A percentile compares a stretch with the other conserved stretches of the same genome.
These are phyloP conservation scores for Nakazawaea populi DNA, from an alignment of 805 yeast species.

Conservation along the genomic window DNA sequence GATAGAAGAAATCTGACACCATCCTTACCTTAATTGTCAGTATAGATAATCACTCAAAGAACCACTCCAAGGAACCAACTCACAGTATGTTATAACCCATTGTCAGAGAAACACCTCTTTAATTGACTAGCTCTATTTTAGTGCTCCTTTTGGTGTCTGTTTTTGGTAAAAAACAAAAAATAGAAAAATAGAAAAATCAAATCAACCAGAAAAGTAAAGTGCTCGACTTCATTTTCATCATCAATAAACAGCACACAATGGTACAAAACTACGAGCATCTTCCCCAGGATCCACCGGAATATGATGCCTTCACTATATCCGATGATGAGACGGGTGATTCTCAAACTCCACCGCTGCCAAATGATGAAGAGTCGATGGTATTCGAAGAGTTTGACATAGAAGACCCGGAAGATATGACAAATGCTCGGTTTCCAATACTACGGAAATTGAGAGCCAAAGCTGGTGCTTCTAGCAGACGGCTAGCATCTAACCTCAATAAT, in stretches of 20 bases:
- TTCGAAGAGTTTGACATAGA: constrained; percentile 41
- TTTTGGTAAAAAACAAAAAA: neutral
- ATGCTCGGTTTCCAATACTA: neutral
- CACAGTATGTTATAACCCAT: constrained; percentile 10
- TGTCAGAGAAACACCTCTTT: neutral
- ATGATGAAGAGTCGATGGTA: neutral
- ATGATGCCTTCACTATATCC: constrained; percentile 6
- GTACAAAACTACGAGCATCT: constrained; percentile 3
- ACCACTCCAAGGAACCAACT: neutral
- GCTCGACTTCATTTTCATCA: neutral
- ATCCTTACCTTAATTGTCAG: constrained; percentile 29
- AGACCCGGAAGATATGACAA: constrained; percentile 20
- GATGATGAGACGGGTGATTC: constrained; percentile 4
- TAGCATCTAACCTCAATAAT: constrained; percentile 31
- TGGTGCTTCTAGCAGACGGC: constrained; percentile 26
- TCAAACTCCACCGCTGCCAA: neutral
- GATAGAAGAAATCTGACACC: constrained; percentile 96
- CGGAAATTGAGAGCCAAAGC: constrained; percentile 13
- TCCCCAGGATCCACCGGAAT: constrained; percentile 9
- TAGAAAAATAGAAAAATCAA: neutral
- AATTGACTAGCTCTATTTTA: neutral
- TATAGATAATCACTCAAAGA: neutral
- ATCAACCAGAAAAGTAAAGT: neutral
- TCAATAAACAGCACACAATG: neutral
- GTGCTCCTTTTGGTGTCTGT: neutral